Conservation (phyloP, 495 filamentous ascomycete genomes). For the Oidiodendron maius region DNA sequence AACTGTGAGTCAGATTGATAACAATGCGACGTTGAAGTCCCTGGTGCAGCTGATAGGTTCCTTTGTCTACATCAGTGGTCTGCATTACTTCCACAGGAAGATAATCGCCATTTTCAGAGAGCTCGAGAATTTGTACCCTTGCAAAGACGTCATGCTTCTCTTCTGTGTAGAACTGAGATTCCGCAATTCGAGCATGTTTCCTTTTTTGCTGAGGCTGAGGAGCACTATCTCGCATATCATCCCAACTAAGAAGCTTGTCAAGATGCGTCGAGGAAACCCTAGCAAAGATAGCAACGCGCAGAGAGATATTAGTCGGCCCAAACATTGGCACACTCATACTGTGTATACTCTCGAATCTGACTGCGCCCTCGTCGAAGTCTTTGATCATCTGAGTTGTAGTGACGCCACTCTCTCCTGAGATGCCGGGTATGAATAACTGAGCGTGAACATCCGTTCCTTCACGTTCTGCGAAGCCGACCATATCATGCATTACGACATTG, state of each 20-base stretch:
- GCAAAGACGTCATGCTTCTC: conserved; percentile 93
- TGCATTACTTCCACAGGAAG: conserved; percentile 89
- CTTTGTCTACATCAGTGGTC: conserved; percentile 70
- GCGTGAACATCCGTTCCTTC: conserved; percentile 95
- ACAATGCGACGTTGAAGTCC: conserved; percentile 86
- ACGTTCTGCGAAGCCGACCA: conserved; percentile 92
- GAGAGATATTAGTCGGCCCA: conserved; percentile 63
- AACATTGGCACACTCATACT: conserved; percentile 95
- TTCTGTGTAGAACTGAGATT: conserved; percentile 86
- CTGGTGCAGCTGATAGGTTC: conserved; percentile 91
- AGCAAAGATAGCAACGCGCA: conserved; percentile 92
- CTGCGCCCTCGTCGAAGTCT: conserved; percentile 90
- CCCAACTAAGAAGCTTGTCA: conserved; percentile 97
- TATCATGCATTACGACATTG: conserved; percentile 97
- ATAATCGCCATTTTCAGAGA: conserved; percentile 87
- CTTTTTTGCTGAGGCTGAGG: conserved; percentile 46
- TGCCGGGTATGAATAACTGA: conserved; percentile 88
- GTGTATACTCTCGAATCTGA: conserved; percentile 95
- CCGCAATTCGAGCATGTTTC: conserved; percentile 70
- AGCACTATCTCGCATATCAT: conserved; percentile 84
- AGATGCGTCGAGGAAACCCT: conserved; percentile 89
- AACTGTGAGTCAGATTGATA: conserved; percentile 82
- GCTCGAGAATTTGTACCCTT: conserved; percentile 78
- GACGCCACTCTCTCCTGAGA: conserved; percentile 85
- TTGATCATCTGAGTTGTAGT: conserved; percentile 92